Evolutionary conservation across 2,329 filamentous ascomycete genomes (phyloP).

Genomic region (Colletotrichum australisinense): DNA sequence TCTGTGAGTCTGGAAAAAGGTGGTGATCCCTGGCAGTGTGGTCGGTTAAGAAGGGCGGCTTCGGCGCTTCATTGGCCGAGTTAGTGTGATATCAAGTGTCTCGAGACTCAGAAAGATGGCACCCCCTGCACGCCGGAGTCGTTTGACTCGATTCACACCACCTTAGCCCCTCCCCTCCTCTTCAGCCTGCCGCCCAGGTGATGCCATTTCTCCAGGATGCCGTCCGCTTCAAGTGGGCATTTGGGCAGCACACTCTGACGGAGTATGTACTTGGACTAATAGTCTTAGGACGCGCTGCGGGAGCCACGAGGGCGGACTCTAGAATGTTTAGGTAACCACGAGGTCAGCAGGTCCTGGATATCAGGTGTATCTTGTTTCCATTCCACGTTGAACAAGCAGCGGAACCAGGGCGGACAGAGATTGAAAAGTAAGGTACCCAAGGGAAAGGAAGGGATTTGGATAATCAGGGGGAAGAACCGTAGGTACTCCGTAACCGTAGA

Average conservation of each 20-base stretch:
- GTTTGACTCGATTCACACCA: conserved; percentile 31
- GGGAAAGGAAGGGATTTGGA: not conserved
- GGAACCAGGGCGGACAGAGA: not conserved
- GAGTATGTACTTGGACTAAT: not conserved
- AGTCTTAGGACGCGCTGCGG: not conserved
- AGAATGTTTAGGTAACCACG: not conserved
- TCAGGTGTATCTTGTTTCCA: too few relatives aligned
- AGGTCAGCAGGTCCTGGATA: conserved; percentile 16
- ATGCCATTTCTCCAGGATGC: conserved; percentile 33
- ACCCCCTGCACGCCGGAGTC: conserved; percentile 23
- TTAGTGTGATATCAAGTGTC: conserved; percentile 19
- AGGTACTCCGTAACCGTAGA: not conserved
- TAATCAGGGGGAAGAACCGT: not conserved
- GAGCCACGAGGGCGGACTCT: not conserved
- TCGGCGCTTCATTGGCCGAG: conserved; percentile 21
- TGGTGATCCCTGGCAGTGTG: conserved; percentile 19
- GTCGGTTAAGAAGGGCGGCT: conserved; percentile 1
- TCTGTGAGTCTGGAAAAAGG: not conserved
- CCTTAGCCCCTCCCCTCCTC: not conserved
- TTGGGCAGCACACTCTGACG: conserved; percentile 1
- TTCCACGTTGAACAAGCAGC: not conserved
- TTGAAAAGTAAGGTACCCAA: not conserved
- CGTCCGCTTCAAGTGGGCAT: conserved; percentile 12
- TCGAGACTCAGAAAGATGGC: not conserved
- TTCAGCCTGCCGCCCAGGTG: conserved; percentile 32